A percentile compares a stretch with the other conserved stretches of the same genome.
These are phyloP conservation scores for Zygosaccharomyces pseudobailii DNA, from an alignment of 1,139 yeast genomes.

Conservation along the genomic window DNA sequence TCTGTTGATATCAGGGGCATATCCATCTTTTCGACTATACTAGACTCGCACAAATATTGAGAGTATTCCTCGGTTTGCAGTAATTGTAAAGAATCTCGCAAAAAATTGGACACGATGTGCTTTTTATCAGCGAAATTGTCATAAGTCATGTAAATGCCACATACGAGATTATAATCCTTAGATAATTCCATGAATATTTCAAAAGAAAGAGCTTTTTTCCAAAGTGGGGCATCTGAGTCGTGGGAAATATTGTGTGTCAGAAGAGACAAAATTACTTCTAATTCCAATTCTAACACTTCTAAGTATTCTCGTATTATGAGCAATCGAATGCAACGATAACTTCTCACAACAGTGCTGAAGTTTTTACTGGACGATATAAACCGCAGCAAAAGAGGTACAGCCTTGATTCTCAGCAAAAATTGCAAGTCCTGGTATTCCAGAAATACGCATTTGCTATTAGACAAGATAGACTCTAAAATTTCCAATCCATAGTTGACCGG, in stretches of 20 bases:
- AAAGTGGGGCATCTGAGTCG: slow-evolving; percentile 47
- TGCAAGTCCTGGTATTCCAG: slow-evolving; percentile 59
- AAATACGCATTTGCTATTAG: slow-evolving; percentile 54
- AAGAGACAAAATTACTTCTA: slow-evolving; percentile 72
- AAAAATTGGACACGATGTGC: slow-evolving; percentile 55
- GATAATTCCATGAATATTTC: slow-evolving; percentile 66
- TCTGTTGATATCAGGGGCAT: slow-evolving; percentile 30
- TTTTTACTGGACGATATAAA: slow-evolving; percentile 57
- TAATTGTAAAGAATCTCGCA: slow-evolving; percentile 42
- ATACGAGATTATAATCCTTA: slow-evolving; percentile 49
- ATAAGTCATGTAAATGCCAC: slow-evolving; percentile 53
- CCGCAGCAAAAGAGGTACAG: slow-evolving; percentile 71
- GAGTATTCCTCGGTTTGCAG: slow-evolving; percentile 36
- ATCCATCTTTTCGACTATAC: slow-evolving; percentile 28
- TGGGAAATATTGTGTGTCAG: slow-evolving; percentile 60
- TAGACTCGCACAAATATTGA: slow-evolving; percentile 36
- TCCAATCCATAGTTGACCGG: slow-evolving; percentile 74
- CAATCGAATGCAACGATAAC: slow-evolving; percentile 63
- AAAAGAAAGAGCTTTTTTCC: slow-evolving; percentile 71
- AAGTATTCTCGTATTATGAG: slow-evolving; percentile 56
- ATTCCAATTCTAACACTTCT: slow-evolving; percentile 60
- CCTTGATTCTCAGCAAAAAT: slow-evolving; percentile 55
- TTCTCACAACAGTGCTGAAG: slow-evolving; percentile 67
- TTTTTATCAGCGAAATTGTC: slow-evolving; percentile 57
- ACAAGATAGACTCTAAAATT: slow-evolving; percentile 58